phyloP scores from a whole-genome alignment of 2,329 filamentous ascomycete species.

The Beauveria caledonica region DNA sequence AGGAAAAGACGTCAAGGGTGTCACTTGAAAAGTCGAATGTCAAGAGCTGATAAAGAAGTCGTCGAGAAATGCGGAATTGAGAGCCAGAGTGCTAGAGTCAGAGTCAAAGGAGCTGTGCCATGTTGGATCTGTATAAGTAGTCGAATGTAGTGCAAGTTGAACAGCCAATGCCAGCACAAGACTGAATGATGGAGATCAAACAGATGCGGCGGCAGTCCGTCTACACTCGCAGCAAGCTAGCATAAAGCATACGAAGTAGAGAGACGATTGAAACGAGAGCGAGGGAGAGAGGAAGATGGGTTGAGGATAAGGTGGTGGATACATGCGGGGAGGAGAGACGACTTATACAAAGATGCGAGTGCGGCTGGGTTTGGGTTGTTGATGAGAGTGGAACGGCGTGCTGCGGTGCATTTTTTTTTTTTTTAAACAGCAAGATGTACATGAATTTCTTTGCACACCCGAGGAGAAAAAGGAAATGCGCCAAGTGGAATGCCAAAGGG shows the following conservation, averaged over 20 bases:
- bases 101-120: not conserved
- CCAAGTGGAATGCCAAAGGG: constrained; percentile 3
- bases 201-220: not conserved
- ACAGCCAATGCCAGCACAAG: not conserved
- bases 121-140: not conserved
- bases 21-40: not conserved
- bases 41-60: not conserved
- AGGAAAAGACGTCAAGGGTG: not conserved
- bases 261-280: not conserved
- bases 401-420: not conserved
- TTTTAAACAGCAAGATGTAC: no score
- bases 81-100: not conserved
- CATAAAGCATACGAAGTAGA: not conserved
- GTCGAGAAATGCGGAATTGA: not conserved
- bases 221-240: not conserved
- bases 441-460: not conserved
- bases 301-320: constrained; percentile 8
- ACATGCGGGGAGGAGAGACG: constrained; percentile 11
- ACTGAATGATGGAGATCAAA: constrained; percentile 4
- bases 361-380: constrained; percentile 11
- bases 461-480: not conserved
- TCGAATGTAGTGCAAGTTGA: not conserved
- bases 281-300: not conserved
- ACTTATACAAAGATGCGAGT: constrained; percentile 11
- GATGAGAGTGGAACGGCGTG: not conserved